Base-by-base conservation (phyloP, 2,329 filamentous ascomycete species). In the Calonectria hawksworthii region DNA sequence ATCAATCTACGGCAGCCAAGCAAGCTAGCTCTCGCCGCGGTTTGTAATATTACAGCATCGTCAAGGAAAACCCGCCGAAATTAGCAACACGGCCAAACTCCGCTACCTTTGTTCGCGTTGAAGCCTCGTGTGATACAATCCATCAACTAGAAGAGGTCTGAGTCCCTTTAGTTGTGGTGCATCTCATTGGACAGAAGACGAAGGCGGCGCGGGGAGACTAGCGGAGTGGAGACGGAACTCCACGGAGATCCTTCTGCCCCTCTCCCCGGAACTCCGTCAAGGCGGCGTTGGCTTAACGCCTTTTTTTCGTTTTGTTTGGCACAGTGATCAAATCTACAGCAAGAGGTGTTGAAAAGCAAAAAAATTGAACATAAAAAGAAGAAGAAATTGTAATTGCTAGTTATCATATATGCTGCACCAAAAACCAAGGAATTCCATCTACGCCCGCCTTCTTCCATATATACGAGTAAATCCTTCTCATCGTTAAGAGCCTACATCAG, bases 161-260 rank as follows among this genome's bases (percentile, higher is more conserved):
- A 34, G 44, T n/a, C 30, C 10, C 18, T 56, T 6, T 4, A n/a
- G 18, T 2, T 4, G 51, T 52, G 50, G 50, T 30, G 28, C 28
- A 47, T 47, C 44, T 47, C n/a, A 47, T 47, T 23, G 44, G 44
- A 23, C 51, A 30, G 11, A 18, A 21, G 9, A 6, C 28, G 26
- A 54, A 54, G 21, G 21, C 11, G 21, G 11, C 7, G 54, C 32
- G 23, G 56, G 34, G 52, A 47, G 44, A 47, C 34, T 61, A 18
- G n/a, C 56, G 56, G 56, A 41, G 56, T 61, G 56, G 56, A 36
- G 21, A 61, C 56, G 56, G 56, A 61, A 41, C 56, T 61, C 56
- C 56, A 26, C 23, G 56, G 56, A 61, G 26, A 30, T 54, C 51
- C 51, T 30, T 18, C 7, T 30, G 26, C 13, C 51, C 51, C 51